These are phyloP conservation scores for Coccomyxa sp. DNA, from an alignment of 139 green algal species.

Conservation along the genomic window DNA sequence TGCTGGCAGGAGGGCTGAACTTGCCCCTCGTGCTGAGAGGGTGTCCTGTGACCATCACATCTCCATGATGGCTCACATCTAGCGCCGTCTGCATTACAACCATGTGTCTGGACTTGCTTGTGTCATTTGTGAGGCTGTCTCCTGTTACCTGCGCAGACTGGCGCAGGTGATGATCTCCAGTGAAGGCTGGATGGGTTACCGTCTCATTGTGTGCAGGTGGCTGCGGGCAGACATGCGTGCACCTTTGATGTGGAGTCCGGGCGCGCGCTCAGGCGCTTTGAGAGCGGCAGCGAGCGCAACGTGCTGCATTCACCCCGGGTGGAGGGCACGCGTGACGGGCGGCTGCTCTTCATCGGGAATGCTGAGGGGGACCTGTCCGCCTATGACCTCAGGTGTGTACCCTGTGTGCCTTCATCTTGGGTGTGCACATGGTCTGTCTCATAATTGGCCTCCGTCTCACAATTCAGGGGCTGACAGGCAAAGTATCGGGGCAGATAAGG, in stretches of 20 bases:
- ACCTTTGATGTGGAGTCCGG: slow-evolving; percentile 2
- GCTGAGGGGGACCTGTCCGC: slow-evolving; percentile 46
- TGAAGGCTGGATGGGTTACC: too few species aligned
- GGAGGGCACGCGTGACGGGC: slow-evolving; percentile 42
- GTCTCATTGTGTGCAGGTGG: too few species aligned
- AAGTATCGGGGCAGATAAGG: too few species aligned
- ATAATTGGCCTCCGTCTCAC: neutral
- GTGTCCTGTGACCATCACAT: too few species aligned
- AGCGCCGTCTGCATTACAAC: too few species aligned
- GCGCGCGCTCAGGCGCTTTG: neutral
- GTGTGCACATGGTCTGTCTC: neutral
- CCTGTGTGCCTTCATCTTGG: neutral
- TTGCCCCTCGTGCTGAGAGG: too few species aligned
- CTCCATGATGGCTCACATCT: too few species aligned
- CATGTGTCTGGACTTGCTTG: too few species aligned
- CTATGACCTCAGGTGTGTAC: slow-evolving; percentile 45
- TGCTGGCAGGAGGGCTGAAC: too few species aligned
- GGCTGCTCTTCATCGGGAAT: slow-evolving; percentile 47
- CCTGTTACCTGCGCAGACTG: too few species aligned
- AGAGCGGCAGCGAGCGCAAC: neutral
- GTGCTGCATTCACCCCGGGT: slow-evolving; percentile 14
- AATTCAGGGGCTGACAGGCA: neutral
- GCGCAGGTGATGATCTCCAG: too few species aligned
- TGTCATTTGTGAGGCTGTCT: too few species aligned
- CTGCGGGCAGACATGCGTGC: slow-evolving; percentile 2